Percentiles rank a stretch among this genome's conserved stretches.
These are phyloP conservation scores for Piper betle DNA, from an alignment of 164 flowering plant genomes.

Conservation along the genomic window DNA sequence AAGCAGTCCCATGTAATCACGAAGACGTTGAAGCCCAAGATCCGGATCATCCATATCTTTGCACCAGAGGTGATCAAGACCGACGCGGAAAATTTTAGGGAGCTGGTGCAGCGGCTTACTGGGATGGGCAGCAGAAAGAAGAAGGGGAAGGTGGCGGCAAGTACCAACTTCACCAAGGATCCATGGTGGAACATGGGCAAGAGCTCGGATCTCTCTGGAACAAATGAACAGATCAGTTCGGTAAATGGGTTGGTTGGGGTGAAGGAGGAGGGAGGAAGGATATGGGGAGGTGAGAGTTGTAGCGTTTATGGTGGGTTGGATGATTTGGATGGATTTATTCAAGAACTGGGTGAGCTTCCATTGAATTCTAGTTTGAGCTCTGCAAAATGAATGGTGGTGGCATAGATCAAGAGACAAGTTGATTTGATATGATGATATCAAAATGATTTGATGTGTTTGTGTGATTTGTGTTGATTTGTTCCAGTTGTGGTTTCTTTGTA, in stretches of 20 bases:
- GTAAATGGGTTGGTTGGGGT: constrained; percentile 13
- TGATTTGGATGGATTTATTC: constrained; percentile 58
- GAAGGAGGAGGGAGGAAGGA: constrained; percentile 21
- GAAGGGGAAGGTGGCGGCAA: constrained; percentile 5
- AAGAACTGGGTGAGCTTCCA: constrained; percentile 36
- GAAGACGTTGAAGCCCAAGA: constrained; percentile 55
- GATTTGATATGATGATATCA: neutral
- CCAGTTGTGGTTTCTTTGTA: neutral
- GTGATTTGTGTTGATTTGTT: constrained; percentile 1
- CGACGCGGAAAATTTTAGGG: constrained; percentile 67
- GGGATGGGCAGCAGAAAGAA: constrained; percentile 33
- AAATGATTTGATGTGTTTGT: neutral
- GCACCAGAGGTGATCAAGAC: constrained; percentile 94
- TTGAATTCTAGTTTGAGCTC: constrained; percentile 30
- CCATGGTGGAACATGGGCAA: neutral
- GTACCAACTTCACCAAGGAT: constrained; percentile 5
- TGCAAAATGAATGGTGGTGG: constrained; percentile 31
- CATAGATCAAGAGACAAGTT: constrained; percentile 10
- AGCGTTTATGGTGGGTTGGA: constrained; percentile 42
- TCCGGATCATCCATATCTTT: constrained; percentile 75
- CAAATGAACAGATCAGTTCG: constrained; percentile 13
- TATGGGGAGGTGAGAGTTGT: constrained; percentile 31
- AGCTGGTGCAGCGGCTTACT: constrained; percentile 75
- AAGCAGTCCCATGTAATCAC: constrained; percentile 44
- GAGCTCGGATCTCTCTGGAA: constrained; percentile 9